Evolutionary conservation across 2,329 filamentous ascomycete species (phyloP).

Genomic region (Moelleriella libera): DNA sequence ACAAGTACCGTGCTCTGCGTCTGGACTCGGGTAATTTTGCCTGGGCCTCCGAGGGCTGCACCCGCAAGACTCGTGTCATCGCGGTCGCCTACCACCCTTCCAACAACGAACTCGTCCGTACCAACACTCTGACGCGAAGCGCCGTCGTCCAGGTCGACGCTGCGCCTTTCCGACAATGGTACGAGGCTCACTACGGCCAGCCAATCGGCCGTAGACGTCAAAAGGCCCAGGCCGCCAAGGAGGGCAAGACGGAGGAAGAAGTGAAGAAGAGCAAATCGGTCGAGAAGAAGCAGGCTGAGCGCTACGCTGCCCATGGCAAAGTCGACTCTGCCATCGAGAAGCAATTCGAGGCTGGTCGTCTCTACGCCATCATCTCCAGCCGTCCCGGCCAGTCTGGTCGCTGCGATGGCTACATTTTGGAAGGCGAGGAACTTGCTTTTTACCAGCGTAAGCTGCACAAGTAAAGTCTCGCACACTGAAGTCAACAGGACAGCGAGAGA

Average conservation of each 20-base stretch:
- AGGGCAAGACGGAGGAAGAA: constrained; percentile 51
- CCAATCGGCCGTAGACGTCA: constrained; percentile 80
- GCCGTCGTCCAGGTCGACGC: constrained; percentile 98
- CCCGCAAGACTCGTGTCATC: constrained; percentile 99
- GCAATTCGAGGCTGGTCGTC: constrained; percentile 98
- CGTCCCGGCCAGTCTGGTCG: constrained; percentile 95
- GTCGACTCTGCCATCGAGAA: constrained; percentile 85
- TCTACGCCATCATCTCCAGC: constrained; percentile 86
- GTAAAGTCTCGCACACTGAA: constrained; percentile 38
- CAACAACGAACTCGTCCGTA: constrained; percentile 99
- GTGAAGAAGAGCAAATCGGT: constrained; percentile 91
- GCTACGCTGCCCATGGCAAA: constrained; percentile 76
- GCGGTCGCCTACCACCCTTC: constrained; percentile 97
- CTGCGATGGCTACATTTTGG: constrained; percentile 92
- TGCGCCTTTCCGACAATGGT: constrained; percentile 98
- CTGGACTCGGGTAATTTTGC: constrained; percentile 99
- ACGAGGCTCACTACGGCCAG: constrained; percentile 98
- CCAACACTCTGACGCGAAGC: constrained; percentile 98
- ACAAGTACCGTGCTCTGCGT: constrained; percentile 98
- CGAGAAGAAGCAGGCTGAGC: constrained; percentile 89
- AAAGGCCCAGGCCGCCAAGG: constrained; percentile 51
- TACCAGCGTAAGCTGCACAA: constrained; percentile 99
- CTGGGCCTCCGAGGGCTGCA: constrained; percentile 94
- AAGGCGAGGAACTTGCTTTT: constrained; percentile 99
- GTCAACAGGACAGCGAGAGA: too few relatives aligned